A percentile compares a stretch with the other conserved stretches of the same genome.
Conservation (phyloP, 1,284 basidiomycete species). For the Vanrija sp. region DNA sequence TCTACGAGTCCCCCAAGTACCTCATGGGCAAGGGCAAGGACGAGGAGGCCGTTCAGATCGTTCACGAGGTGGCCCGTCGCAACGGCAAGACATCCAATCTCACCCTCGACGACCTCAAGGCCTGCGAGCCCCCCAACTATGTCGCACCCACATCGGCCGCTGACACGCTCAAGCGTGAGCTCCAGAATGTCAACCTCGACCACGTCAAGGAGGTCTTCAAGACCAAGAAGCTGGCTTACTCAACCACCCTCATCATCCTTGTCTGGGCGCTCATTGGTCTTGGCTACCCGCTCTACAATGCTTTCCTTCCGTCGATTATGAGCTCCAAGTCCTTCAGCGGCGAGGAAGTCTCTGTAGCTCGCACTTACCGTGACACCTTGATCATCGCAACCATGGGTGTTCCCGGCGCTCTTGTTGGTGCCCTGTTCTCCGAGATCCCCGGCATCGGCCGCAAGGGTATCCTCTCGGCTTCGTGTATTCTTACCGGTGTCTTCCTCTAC, state of each 20-base stretch:
- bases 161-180: constrained; percentile 28
- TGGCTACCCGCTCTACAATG: constrained; percentile 56
- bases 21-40: constrained; percentile 58
- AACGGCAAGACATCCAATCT: constrained; percentile 56
- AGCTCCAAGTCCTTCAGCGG: constrained; percentile 34
- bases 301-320: constrained; percentile 58
- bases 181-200: constrained; percentile 52
- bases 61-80: constrained; percentile 52
- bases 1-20: constrained; percentile 58
- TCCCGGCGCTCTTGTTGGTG: constrained; percentile 60
- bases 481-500: constrained; percentile 61
- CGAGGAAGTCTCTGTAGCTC: constrained; percentile 24
- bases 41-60: constrained; percentile 57
- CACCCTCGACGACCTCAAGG: constrained; percentile 53
- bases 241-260: constrained; percentile 56
- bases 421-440: constrained; percentile 56
- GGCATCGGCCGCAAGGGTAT: constrained; percentile 56
- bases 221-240: constrained; percentile 54
- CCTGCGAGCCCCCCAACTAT: constrained; percentile 30
- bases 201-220: constrained; percentile 58
- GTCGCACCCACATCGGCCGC: constrained; percentile 14
- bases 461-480: constrained; percentile 53
- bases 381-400: constrained; percentile 54
- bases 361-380: constrained; percentile 56
- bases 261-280: constrained; percentile 62